These are phyloP conservation scores for Starmera dryadoides DNA, from an alignment of 805 yeast species.

Conservation along the genomic window DNA sequence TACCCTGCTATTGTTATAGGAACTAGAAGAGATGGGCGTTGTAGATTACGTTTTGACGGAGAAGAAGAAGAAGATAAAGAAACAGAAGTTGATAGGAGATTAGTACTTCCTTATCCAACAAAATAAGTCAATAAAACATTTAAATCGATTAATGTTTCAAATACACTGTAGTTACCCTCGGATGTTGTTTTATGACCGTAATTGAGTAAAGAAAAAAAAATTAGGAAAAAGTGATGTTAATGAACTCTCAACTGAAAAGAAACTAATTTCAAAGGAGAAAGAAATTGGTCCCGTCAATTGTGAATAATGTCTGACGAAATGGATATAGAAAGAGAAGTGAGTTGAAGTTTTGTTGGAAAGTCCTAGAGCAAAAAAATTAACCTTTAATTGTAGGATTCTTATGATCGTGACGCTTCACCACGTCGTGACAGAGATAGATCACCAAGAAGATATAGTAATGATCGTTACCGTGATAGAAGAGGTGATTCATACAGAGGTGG, in stretches of 20 bases:
- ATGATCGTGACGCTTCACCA: constrained; percentile 23
- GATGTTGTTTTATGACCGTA: too few relatives aligned
- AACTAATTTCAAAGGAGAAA: too few relatives aligned
- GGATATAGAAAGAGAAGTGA: constrained; percentile 39
- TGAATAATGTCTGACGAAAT: constrained; percentile 44
- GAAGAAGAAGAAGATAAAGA: constrained; percentile 96
- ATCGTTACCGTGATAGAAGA: constrained; percentile 9
- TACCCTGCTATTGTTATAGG: constrained; percentile 92
- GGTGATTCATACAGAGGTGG: constrained; percentile 29
- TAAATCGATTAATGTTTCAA: neutral
- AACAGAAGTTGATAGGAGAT: constrained; percentile 81
- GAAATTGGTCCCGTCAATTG: neutral
- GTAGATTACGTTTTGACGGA: constrained; percentile 83
- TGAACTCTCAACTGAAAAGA: too few relatives aligned
- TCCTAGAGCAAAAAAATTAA: neutral
- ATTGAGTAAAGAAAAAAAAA: neutral
- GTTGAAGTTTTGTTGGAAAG: constrained; percentile 2
- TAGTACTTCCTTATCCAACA: constrained; percentile 71
- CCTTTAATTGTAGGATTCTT: constrained; percentile 11
- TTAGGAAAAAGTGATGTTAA: neutral
- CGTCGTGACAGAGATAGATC: constrained; percentile 20
- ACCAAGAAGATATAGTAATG: constrained; percentile 19
- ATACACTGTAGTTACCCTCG: neutral
- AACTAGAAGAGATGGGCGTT: constrained; percentile 62
- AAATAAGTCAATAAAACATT: constrained; percentile 1